A percentile compares a stretch with the other conserved stretches of the same genome.
Conservation (phyloP, 2,329 filamentous ascomycete genomes). For the Paramyrothecium sp. region DNA sequence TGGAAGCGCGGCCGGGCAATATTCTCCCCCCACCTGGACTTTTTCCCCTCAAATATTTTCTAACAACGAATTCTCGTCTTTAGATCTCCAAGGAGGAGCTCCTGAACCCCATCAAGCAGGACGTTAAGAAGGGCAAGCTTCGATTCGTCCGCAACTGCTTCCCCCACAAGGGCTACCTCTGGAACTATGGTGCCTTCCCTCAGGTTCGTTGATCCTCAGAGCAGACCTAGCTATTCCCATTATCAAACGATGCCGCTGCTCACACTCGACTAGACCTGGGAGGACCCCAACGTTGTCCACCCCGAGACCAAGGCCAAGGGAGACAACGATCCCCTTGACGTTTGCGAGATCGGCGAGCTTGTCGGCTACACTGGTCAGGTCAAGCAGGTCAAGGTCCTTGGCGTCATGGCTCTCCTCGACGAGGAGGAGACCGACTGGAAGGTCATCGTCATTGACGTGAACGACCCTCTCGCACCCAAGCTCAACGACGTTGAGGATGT, state of each 20-base stretch:
- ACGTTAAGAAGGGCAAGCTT: slow-evolving; percentile 99
- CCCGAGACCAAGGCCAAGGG: slow-evolving; percentile 99
- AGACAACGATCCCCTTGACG: slow-evolving; percentile 98
- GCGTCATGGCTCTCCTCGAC: slow-evolving; percentile 98
- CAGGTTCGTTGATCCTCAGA: slow-evolving; percentile 58
- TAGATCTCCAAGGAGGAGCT: slow-evolving; percentile 98
- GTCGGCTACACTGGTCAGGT: slow-evolving; percentile 94
- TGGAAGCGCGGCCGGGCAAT: too few species aligned
- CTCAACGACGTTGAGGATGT: slow-evolving; percentile 99
- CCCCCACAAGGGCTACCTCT: slow-evolving; percentile 99
- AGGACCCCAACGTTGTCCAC: slow-evolving; percentile 94
- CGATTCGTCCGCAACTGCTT: slow-evolving; percentile 99
- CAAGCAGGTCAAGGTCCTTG: slow-evolving; percentile 99
- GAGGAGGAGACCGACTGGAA: slow-evolving; percentile 99
- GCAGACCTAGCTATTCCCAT: neutral
- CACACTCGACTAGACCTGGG: slow-evolving; percentile 74
- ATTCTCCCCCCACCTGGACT: too few species aligned
- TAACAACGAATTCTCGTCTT: slow-evolving; percentile 14
- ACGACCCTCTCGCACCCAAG: slow-evolving; percentile 94
- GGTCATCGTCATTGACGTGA: slow-evolving; percentile 98
- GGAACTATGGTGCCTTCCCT: slow-evolving; percentile 99
- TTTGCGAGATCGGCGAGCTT: slow-evolving; percentile 98
- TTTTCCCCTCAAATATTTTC: slow-evolving; percentile 9
- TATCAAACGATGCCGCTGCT: slow-evolving; percentile 5
- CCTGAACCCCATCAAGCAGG: slow-evolving; percentile 99